Evolutionary conservation across 768 basidiomycete genomes (phyloP), one percentile per base, ranked within the genome.

Genomic region (Postia placenta): DNA sequence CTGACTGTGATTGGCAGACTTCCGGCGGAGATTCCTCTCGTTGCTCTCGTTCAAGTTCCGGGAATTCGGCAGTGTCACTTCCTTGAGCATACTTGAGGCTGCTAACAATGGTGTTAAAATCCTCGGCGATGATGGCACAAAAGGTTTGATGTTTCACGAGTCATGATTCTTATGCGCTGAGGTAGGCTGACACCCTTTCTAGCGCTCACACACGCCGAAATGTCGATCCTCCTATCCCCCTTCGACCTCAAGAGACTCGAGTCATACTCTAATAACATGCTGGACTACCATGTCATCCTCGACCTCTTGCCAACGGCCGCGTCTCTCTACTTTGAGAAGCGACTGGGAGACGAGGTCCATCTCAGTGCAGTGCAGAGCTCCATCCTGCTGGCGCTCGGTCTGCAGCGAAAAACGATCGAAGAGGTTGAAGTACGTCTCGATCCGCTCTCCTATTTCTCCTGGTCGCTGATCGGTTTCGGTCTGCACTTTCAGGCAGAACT

Each of bases 201-300:
- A 89, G 62, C 70, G 4, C 64, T 79, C 20, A 63, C 65, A 4
- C 53, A 74, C 15, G 62, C 67, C 1, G 86, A 87, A 50, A 69
- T 87, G 14, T 70, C 79, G 1, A 70, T 84, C 41, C 63, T 87
- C 5, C 64, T 94, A 48, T 85, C 91, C 0, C 92, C 96, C 0
- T 98, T 95, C 64, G 96, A 98, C 66, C 75, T 98, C 58, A 97
- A 98, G 65, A 85, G 96, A 1, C 76, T 99, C 12, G 88, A 94
- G 58, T 89, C 95, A 4, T 99, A 99, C 56, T 87, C 92, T 0
- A 93, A 96, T 65, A 92, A 92, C 62, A 85, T 87, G 81, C 76
- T 98, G 36, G 96, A 98, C 66, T 97, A 95, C 60, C 96, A 98
- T 62, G 92, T 95, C 57, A 80, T 98, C 49, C 75, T 98, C 35